These are phyloP conservation scores for Paramyrothecium sp. DNA, from an alignment of 2,329 filamentous ascomycete species.

Conservation along the genomic window DNA sequence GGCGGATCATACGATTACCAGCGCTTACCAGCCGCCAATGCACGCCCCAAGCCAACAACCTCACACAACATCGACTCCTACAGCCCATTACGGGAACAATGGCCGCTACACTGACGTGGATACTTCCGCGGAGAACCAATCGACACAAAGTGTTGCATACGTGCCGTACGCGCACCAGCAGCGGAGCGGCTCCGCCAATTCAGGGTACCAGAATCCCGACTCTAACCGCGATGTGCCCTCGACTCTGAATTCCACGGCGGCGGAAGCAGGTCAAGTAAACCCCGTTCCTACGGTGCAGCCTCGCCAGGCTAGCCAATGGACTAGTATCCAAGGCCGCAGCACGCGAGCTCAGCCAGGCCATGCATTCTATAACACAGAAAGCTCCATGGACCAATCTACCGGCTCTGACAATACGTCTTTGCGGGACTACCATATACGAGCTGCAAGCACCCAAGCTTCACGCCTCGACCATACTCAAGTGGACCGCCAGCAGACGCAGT, in stretches of 20 bases:
- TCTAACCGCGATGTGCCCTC: neutral
- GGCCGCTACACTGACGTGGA: neutral
- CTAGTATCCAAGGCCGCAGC: neutral
- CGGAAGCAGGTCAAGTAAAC: neutral
- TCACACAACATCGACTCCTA: neutral
- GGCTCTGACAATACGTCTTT: neutral
- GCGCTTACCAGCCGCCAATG: neutral
- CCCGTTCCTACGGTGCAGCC: neutral
- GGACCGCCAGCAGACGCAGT: slow-evolving; percentile 12
- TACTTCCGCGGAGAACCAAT: neutral
- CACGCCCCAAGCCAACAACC: neutral
- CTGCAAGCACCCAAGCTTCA: slow-evolving; percentile 3
- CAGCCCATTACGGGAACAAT: neutral
- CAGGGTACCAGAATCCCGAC: neutral
- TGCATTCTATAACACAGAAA: neutral
- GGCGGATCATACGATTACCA: neutral
- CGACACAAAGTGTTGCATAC: neutral
- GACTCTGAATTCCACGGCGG: neutral
- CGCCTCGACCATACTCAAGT: slow-evolving; percentile 10
- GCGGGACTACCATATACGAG: neutral
- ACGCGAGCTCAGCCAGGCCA: neutral
- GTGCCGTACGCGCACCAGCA: slow-evolving; percentile 1
- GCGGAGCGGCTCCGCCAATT: neutral
- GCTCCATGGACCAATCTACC: neutral
- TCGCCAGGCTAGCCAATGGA: neutral